Percentiles rank a stretch among this genome's conserved stretches.
Conservation (phyloP, 2,329 filamentous ascomycete species). For the Colletotrichum scovillei region DNA sequence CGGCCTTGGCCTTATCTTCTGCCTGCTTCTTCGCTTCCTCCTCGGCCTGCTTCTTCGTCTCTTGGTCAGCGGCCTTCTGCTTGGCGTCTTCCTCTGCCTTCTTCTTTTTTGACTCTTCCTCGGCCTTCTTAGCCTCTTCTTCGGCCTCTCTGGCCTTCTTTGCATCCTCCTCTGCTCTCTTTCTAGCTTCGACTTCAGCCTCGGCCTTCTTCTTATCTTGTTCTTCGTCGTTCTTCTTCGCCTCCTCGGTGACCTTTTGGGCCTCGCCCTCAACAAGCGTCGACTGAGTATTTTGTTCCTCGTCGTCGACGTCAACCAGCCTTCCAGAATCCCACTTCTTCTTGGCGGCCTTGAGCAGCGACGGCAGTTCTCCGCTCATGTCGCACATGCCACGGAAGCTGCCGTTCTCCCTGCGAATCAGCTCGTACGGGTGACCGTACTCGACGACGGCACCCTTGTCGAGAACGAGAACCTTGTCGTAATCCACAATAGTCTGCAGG, state of each 20-base stretch:
- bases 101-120: slow-evolving; percentile 8
- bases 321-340: slow-evolving; percentile 59
- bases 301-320: slow-evolving; percentile 47
- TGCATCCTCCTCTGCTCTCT: slow-evolving; percentile 27
- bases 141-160: slow-evolving; percentile 15
- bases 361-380: slow-evolving; percentile 68
- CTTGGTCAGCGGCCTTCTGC: slow-evolving; percentile 3
- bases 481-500: slow-evolving; percentile 96
- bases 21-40: slow-evolving; percentile 20
- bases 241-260: slow-evolving; percentile 12
- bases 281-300: slow-evolving; percentile 2
- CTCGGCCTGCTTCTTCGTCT: slow-evolving; percentile 5
- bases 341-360: slow-evolving; percentile 64
- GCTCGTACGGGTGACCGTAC: slow-evolving; percentile 88
- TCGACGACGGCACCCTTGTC: slow-evolving; percentile 91
- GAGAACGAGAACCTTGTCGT: slow-evolving; percentile 95
- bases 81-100: slow-evolving; percentile 21
- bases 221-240: slow-evolving; percentile 20
- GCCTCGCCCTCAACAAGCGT: slow-evolving; percentile 6
- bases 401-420: slow-evolving; percentile 78
- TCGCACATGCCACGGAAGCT: slow-evolving; percentile 74
- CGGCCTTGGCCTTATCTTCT: slow-evolving; percentile 3
- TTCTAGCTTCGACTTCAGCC: slow-evolving; percentile 5
- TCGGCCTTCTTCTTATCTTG: slow-evolving; percentile 1
- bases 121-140: slow-evolving; percentile 24